These are phyloP conservation scores for Prototheca cutis DNA, from an alignment of 163 green algal species.

Conservation along the genomic window DNA sequence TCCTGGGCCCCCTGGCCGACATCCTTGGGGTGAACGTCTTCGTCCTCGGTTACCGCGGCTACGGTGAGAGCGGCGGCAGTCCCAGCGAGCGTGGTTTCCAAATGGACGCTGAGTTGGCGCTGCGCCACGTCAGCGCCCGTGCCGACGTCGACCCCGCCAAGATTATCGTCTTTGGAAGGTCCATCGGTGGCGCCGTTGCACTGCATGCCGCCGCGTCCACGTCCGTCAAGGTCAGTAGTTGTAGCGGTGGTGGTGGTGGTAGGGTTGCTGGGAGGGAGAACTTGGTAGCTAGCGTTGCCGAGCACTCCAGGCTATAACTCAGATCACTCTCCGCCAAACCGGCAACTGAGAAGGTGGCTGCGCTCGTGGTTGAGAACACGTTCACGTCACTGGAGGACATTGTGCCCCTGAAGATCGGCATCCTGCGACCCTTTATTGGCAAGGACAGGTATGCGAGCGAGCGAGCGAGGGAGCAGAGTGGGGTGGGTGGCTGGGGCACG, in stretches of 20 bases:
- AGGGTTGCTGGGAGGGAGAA: no score
- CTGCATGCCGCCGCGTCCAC: constrained; percentile 47
- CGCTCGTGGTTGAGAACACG: constrained; percentile 88
- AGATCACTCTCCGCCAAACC: no score
- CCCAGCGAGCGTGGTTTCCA: constrained; percentile 63
- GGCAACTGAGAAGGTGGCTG: no score
- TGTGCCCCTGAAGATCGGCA: constrained; percentile 37
- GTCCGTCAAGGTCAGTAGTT: background rate
- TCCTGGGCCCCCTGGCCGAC: constrained; percentile 53
- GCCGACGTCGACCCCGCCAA: constrained; percentile 43
- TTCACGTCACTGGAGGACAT: constrained; percentile 87
- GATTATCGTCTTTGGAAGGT: constrained; percentile 81
- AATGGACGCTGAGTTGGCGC: constrained; percentile 49
- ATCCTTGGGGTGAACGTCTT: constrained; percentile 36
- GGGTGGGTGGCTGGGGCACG: constrained; percentile 13
- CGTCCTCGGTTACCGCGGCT: constrained; percentile 76
- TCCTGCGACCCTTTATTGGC: constrained; percentile 48
- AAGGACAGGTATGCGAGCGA: no score
- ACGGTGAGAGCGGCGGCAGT: constrained; percentile 53
- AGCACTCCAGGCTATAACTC: no score
- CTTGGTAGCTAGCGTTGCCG: no score
- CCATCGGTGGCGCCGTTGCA: constrained; percentile 81
- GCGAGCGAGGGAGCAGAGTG: no score
- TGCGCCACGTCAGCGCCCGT: constrained; percentile 44
- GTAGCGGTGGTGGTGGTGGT: no score